phyloP scores from a whole-genome alignment of 1,284 basidiomycete species.

The Apiotrichum siamense region DNA sequence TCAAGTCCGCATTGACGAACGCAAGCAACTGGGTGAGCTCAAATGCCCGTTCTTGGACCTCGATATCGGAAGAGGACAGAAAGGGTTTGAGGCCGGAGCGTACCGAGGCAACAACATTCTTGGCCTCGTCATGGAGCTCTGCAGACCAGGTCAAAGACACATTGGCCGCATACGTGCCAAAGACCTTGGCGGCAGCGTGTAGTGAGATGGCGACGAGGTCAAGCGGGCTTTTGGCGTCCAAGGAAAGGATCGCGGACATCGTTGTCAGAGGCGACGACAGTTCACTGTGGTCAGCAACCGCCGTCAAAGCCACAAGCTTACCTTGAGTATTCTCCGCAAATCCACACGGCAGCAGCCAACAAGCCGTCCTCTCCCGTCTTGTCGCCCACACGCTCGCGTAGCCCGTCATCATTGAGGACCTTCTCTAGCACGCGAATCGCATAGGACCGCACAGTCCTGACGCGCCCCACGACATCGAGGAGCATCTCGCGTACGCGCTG shows the following conservation, averaged over 20 bases:
- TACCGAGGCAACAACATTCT: slow-evolving; percentile 58
- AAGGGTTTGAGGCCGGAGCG: slow-evolving; percentile 56
- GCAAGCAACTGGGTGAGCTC: slow-evolving; percentile 72
- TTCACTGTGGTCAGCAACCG: slow-evolving; percentile 11
- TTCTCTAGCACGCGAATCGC: slow-evolving; percentile 75
- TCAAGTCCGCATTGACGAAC: slow-evolving; percentile 75
- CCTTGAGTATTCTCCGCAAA: slow-evolving; percentile 81
- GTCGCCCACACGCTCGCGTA: slow-evolving; percentile 54
- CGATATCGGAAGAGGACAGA: slow-evolving; percentile 59
- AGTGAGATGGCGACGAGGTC: slow-evolving; percentile 69
- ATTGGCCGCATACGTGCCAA: slow-evolving; percentile 72
- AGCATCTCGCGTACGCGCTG: slow-evolving; percentile 70
- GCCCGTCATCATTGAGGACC: slow-evolving; percentile 67
- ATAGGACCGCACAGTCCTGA: slow-evolving; percentile 66
- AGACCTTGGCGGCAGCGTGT: slow-evolving; percentile 78
- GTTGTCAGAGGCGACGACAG: slow-evolving; percentile 34
- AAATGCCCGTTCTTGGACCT: slow-evolving; percentile 87
- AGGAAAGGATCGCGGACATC: slow-evolving; percentile 56
- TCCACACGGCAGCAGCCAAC: slow-evolving; percentile 87
- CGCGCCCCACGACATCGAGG: slow-evolving; percentile 78
- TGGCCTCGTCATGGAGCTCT: slow-evolving; percentile 51
- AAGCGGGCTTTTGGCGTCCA: slow-evolving; percentile 54
- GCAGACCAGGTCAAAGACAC: slow-evolving; percentile 65
- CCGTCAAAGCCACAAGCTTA: background rate
- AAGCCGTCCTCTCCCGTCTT: slow-evolving; percentile 66